Evolutionary conservation across 1,284 basidiomycete genomes (phyloP).

Genomic region (Ceratobasidium sp.): DNA sequence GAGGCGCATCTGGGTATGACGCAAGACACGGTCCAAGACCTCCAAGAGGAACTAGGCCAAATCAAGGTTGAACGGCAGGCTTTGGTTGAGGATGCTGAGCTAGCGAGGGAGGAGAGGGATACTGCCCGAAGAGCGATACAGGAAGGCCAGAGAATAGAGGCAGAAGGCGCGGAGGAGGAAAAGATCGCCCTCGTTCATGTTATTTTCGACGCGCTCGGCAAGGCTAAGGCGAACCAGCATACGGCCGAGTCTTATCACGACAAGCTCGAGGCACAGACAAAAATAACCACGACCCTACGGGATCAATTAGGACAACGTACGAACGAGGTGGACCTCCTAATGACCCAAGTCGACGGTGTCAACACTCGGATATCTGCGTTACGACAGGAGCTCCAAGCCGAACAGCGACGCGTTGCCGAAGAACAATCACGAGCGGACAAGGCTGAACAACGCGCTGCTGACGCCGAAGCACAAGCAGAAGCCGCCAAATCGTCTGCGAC

Average conservation of each 20-base stretch:
- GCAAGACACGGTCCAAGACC: constrained; percentile 47
- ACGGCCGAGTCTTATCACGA: neutral
- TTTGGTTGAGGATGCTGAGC: constrained; percentile 45
- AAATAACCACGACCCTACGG: constrained; percentile 13
- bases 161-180: constrained; percentile 22
- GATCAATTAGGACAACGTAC: constrained; percentile 15
- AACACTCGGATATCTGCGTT: constrained; percentile 35
- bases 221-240: constrained; percentile 16
- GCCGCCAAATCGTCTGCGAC: constrained; percentile 18
- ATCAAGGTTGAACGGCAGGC: constrained; percentile 30
- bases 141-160: constrained; percentile 22
- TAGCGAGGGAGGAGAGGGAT: constrained; percentile 47
- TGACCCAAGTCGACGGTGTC: constrained; percentile 39
- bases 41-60: constrained; percentile 41
- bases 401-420: constrained; percentile 27
- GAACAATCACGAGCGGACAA: constrained; percentile 30
- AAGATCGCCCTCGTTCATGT: constrained; percentile 1
- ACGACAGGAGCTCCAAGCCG: constrained; percentile 40
- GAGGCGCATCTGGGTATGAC: constrained; percentile 47
- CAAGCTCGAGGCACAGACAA: neutral
- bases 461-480: constrained; percentile 10
- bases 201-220: constrained; percentile 20
- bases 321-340: constrained; percentile 29
- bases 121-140: constrained; percentile 27
- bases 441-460: constrained; percentile 34